Conservation (phyloP, 306 rosid species). For the Neltuma alba region DNA sequence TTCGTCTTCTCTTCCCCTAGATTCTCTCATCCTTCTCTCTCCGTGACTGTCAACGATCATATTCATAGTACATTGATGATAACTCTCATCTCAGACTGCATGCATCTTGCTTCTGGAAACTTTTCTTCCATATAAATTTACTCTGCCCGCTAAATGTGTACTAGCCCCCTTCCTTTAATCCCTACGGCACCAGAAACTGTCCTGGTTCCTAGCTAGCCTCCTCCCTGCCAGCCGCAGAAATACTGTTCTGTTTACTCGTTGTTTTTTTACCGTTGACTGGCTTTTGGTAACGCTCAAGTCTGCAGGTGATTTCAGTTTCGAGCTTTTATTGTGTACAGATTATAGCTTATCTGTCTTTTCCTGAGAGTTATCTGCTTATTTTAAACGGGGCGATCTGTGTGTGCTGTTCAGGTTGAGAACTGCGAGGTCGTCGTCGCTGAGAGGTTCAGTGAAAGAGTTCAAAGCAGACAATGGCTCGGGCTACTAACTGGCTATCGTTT, state of each 20-base stretch:
- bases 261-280: background rate
- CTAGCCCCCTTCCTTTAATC: background rate
- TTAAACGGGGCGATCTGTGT: background rate
- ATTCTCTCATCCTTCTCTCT: conserved; percentile 10
- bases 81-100: conserved; percentile 37
- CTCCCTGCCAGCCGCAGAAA: background rate
- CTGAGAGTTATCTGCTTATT: conserved; percentile 21
- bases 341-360: background rate
- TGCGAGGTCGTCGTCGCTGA: background rate
- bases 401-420: background rate
- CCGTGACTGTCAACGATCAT: background rate
- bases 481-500: conserved; percentile 80
- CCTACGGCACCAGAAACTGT: background rate
- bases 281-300: conserved; percentile 45
- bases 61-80: conserved; percentile 16
- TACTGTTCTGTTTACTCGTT: background rate
- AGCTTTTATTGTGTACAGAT: conserved; percentile 19
- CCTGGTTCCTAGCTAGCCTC: background rate
- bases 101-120: conserved; percentile 32
- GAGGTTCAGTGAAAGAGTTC: background rate
- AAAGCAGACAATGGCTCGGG: conserved; percentile 57
- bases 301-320: conserved; percentile 43
- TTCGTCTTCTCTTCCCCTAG: background rate
- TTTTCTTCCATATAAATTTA: background rate
- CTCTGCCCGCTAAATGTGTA: background rate